Base-by-base conservation (phyloP, 768 basidiomycete species). In the Lenzites betulinus region DNA sequence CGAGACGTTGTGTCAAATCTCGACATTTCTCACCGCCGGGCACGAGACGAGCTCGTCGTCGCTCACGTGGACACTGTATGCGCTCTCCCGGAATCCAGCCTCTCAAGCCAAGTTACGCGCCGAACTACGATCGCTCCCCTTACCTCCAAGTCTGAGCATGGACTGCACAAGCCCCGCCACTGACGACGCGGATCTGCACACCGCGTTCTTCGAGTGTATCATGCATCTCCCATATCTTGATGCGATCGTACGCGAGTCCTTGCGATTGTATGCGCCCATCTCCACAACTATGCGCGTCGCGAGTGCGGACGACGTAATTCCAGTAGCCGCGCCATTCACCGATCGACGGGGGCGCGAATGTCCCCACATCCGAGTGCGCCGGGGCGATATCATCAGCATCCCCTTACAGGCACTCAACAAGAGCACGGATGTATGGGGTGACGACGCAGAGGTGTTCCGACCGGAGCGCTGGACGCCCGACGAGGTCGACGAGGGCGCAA, bases 1-100 rank as follows among this genome's bases (percentile, higher is more conserved):
- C n/a, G 86, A 90, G 62, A 79, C 83, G 1, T 73, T 85, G 23
- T 84, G 78, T 64, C 88, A 87, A 64, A 87, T 88, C 61, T 80
- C 82, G 12, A 87, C 84, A 0, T 87, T 88, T 68, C 76, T 88
- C 30, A 77, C 82, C 15, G 83, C 85, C 49, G 87, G 88, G 12
- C 82, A 89, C 73, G 87, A 89, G 69, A 86, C 86, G 1, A 81
- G 81, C 18, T 77, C 83, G 0, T 78, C 78, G 7, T 82, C 85
- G 3, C 74, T 88, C 16, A 78, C 84, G 7, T 90, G 86, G 86
- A 81, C 81, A 55, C 75, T 89, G 2, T 86, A 84, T 68, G 79
- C 81, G 43, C 79, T 89, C 54, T 73, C 80, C 7, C 74, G 77
- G 55, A 68, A 79, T 48, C 80, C 79, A 0, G 70, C 69, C 2